Evolutionary conservation across 257 asterid genomes (phyloP).

Genomic region (Schizonepeta tenuifolia): DNA sequence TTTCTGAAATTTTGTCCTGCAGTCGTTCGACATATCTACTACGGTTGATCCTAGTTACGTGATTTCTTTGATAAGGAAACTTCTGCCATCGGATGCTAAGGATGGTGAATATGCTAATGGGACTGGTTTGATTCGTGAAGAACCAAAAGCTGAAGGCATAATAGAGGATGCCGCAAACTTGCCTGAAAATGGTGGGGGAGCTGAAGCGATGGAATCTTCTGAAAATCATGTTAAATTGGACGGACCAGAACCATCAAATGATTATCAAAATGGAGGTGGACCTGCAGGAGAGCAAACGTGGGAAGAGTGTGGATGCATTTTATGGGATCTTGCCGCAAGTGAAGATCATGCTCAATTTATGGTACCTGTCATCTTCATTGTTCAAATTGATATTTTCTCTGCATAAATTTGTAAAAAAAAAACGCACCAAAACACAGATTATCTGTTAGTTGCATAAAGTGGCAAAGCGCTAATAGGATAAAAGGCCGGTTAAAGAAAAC

Average conservation of each 20-base stretch:
- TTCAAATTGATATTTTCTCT: slow-evolving; percentile 18
- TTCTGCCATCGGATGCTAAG: slow-evolving; percentile 55
- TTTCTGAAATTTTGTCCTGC: slow-evolving; percentile 37
- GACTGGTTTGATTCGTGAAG: slow-evolving; percentile 40
- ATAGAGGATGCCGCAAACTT: slow-evolving; percentile 29
- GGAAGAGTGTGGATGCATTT: slow-evolving; percentile 93
- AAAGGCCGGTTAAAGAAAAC: not conserved
- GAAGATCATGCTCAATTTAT: slow-evolving; percentile 85
- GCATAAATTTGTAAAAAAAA: not conserved
- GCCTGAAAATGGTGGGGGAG: slow-evolving; percentile 53
- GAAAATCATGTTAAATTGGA: slow-evolving; percentile 41
- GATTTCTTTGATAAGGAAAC: slow-evolving; percentile 91
- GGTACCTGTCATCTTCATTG: slow-evolving; percentile 51
- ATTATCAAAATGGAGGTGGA: slow-evolving; percentile 34
- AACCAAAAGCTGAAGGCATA: slow-evolving; percentile 38
- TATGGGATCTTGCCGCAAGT: slow-evolving; percentile 97
- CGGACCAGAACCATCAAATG: slow-evolving; percentile 36
- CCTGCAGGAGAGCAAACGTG: slow-evolving; percentile 57
- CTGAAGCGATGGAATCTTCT: slow-evolving; percentile 46
- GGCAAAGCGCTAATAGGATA: not conserved
- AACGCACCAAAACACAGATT: not conserved
- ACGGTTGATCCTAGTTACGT: slow-evolving; percentile 89
- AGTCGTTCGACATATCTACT: slow-evolving; percentile 79
- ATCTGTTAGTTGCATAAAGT: slow-evolving; percentile 18
- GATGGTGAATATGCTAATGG: slow-evolving; percentile 37